phyloP scores from a whole-genome alignment of 352 stramenopile genomes.

The Phytophthora meadii region DNA sequence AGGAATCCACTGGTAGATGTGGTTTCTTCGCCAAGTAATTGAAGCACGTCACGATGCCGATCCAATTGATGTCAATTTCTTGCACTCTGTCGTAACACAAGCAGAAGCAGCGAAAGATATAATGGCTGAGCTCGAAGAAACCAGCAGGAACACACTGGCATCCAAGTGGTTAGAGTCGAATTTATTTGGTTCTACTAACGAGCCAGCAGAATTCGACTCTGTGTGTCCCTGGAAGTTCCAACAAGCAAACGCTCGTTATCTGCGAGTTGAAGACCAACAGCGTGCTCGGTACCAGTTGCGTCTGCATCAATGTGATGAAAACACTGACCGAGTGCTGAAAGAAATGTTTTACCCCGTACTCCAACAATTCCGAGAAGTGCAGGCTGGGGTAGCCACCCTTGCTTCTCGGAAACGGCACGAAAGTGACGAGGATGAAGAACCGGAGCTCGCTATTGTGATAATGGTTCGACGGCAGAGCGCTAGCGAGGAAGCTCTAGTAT shows the following conservation, averaged over 20 bases:
- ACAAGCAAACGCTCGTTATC: constrained; percentile 1
- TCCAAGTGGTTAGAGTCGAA: constrained; percentile 7
- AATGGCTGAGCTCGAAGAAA: background rate
- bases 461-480: constrained; percentile 17
- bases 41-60: background rate
- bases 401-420: background rate
- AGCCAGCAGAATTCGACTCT: background rate
- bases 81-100: background rate
- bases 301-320: constrained; percentile 1
- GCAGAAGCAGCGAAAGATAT: background rate
- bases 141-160: background rate
- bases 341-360: constrained; percentile 1
- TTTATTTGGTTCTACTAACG: background rate
- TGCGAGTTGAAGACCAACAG: constrained; percentile 6
- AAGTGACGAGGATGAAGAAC: background rate
- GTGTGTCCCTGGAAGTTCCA: constrained; percentile 9
- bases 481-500: constrained; percentile 18
- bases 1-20: constrained; percentile 3
- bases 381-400: background rate
- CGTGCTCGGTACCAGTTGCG: background rate
- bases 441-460: constrained; percentile 11
- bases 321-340: background rate
- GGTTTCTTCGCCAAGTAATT: constrained; percentile 15
- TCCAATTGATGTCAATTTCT: constrained; percentile 3
- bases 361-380: constrained; percentile 7